phyloP scores from a whole-genome alignment of 106 monocot genomes.

The Acanthochlamys bracteata region DNA sequence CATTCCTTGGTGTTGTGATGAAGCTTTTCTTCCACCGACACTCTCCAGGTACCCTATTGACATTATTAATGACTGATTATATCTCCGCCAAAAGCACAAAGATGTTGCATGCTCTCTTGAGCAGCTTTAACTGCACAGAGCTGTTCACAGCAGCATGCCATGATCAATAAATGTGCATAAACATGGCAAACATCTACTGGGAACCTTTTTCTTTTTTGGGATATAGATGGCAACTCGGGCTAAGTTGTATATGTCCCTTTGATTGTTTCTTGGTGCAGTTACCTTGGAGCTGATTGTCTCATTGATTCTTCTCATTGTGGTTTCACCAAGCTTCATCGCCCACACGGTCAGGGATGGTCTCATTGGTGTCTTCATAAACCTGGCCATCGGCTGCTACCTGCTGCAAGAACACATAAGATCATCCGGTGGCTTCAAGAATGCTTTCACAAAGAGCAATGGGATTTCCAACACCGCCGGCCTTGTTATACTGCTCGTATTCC shows the following conservation, averaged over 20 bases:
- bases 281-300: constrained; percentile 75
- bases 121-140: no score
- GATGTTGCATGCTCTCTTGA: no score
- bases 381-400: constrained; percentile 65
- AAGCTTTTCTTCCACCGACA: constrained; percentile 77
- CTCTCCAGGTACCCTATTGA: constrained; percentile 46
- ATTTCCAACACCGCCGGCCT: constrained; percentile 75
- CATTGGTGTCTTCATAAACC: constrained; percentile 42
- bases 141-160: no score
- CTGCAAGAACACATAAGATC: constrained; percentile 90
- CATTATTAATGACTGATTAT: no score
- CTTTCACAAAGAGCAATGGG: constrained; percentile 67
- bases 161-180: no score
- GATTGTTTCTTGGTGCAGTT: constrained; percentile 21
- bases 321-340: constrained; percentile 52
- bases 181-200: no score
- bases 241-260: background rate
- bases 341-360: constrained; percentile 28
- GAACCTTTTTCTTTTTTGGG: no score
- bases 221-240: no score
- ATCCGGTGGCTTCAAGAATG: constrained; percentile 80
- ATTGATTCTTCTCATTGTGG: constrained; percentile 68
- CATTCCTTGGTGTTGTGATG: constrained; percentile 68
- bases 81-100: no score
- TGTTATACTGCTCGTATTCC: constrained; percentile 75